Conservation (phyloP, 2,329 filamentous ascomycete species). For the Magnaporthiopsis poae region DNA sequence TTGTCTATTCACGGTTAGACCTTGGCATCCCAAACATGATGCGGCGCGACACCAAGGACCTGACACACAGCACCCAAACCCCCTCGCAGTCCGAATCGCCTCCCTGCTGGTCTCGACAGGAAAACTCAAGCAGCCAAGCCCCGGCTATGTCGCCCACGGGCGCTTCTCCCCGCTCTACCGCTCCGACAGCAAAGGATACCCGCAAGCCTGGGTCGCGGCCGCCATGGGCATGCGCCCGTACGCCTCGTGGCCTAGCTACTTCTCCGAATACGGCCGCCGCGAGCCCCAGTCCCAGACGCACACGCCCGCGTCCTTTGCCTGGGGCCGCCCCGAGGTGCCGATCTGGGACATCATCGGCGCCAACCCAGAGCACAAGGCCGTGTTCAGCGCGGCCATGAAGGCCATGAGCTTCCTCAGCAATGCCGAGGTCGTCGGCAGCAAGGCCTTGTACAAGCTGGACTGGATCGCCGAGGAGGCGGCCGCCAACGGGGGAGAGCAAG, state of each 20-base stretch:
- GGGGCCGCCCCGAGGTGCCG: slow-evolving; percentile 19
- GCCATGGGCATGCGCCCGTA: slow-evolving; percentile 16
- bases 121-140: background rate
- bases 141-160: background rate
- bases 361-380: slow-evolving; percentile 14
- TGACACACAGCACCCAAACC: background rate
- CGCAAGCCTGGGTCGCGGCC: background rate
- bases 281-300: slow-evolving; percentile 21
- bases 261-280: slow-evolving; percentile 20
- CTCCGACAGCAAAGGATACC: background rate
- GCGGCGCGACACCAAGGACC: background rate
- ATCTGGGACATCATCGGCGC: slow-evolving; percentile 23
- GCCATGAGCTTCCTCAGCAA: slow-evolving; percentile 20
- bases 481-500: background rate
- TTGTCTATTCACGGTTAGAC: background rate
- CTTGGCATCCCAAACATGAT: background rate
- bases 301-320: slow-evolving; percentile 20
- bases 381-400: slow-evolving; percentile 19
- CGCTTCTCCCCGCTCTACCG: background rate
- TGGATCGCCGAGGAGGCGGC: slow-evolving; percentile 17
- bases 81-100: background rate
- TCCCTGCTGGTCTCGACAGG: background rate
- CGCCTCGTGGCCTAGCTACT: slow-evolving; percentile 21
- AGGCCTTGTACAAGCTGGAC: slow-evolving; percentile 20
- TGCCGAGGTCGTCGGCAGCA: slow-evolving; percentile 16